Percentiles rank a stretch among this genome's conserved stretches.
These are phyloP conservation scores for Withania somnifera DNA, from an alignment of 305 asterid species.

Conservation along the genomic window DNA sequence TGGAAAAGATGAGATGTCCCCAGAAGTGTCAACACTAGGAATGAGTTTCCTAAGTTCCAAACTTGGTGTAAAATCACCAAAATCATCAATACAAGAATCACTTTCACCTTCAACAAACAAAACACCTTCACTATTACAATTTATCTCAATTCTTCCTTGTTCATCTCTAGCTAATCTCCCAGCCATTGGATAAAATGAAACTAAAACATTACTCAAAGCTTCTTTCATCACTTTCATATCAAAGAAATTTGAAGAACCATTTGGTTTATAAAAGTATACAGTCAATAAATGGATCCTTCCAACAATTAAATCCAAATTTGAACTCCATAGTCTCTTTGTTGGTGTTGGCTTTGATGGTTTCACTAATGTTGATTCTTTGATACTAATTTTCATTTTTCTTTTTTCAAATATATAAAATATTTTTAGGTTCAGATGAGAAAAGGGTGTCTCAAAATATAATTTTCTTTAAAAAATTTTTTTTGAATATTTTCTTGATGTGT, in stretches of 20 bases:
- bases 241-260: conserved; percentile 18
- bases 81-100: conserved; percentile 39
- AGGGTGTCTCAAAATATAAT: background rate
- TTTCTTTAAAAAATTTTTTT: background rate
- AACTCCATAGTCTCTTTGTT: conserved; percentile 19
- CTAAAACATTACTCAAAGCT: conserved; percentile 47
- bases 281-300: conserved; percentile 25
- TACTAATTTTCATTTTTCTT: conserved; percentile 11
- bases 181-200: conserved; percentile 59
- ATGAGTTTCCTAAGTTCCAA: conserved; percentile 36
- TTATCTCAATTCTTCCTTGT: conserved; percentile 54
- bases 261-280: conserved; percentile 25
- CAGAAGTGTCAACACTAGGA: conserved; percentile 50
- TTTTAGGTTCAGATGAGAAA: background rate
- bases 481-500: background rate
- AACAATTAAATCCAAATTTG: conserved; percentile 24
- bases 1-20: conserved; percentile 53
- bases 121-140: conserved; percentile 57
- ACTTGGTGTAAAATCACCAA: conserved; percentile 57
- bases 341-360: conserved; percentile 24
- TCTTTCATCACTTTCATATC: conserved; percentile 15
- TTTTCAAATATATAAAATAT: background rate
- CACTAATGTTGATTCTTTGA: conserved; percentile 17
- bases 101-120: conserved; percentile 52
- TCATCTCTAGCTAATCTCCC: conserved; percentile 46